Conservation (phyloP, 495 filamentous ascomycete species). For the Chaetomium fimeti region DNA sequence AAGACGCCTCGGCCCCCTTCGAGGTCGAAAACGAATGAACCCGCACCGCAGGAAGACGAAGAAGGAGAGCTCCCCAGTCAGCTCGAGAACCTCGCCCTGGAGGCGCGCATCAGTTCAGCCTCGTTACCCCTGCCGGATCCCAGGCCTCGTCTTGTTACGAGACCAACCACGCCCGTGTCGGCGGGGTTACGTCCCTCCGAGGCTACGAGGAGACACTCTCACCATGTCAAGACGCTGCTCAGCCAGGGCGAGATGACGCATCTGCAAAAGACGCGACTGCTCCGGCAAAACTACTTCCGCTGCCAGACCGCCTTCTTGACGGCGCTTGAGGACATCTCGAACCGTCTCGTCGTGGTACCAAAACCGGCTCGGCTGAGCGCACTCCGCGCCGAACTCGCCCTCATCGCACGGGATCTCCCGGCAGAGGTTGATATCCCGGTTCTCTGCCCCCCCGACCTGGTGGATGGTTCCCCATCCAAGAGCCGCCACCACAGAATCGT, state of each 20-base stretch:
- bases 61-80: constrained; percentile 22
- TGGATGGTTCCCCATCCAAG: constrained; percentile 60
- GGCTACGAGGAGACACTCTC: constrained; percentile 46
- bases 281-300: constrained; percentile 72
- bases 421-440: constrained; percentile 75
- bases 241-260: constrained; percentile 55
- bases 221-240: constrained; percentile 47
- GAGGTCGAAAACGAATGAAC: constrained; percentile 22
- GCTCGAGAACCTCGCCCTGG: constrained; percentile 47
- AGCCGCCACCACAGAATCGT: constrained; percentile 74
- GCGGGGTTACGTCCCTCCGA: constrained; percentile 55
- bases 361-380: constrained; percentile 74
- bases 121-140: constrained; percentile 62
- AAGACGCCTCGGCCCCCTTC: not conserved
- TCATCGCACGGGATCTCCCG: constrained; percentile 69
- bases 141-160: constrained; percentile 45
- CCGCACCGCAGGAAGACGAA: constrained; percentile 28
- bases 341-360: constrained; percentile 68
- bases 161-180: constrained; percentile 51
- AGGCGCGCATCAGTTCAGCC: constrained; percentile 60
- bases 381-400: constrained; percentile 68
- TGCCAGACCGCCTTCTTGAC: constrained; percentile 69
- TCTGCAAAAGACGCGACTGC: constrained; percentile 58
- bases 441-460: constrained; percentile 66
- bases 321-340: constrained; percentile 73